Evolutionary conservation across 1,284 basidiomycete genomes (phyloP).

Genomic region (Pisolithus thermaeus): DNA sequence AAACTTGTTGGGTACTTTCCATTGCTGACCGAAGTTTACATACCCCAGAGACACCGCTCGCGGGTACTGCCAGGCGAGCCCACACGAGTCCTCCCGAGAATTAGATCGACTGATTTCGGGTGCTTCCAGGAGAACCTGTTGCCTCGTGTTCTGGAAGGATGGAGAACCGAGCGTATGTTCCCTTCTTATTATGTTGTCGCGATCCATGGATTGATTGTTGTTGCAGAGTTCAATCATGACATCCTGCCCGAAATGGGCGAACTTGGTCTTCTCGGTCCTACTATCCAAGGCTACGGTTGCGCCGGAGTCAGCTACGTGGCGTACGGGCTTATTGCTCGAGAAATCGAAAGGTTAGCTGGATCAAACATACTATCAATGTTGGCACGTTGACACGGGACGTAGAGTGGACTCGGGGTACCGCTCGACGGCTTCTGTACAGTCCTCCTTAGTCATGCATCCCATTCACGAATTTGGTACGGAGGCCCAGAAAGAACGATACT

Average conservation of each 20-base stretch:
- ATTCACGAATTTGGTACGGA: slow-evolving; percentile 91
- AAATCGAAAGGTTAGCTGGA: slow-evolving; percentile 76
- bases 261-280: slow-evolving; percentile 86
- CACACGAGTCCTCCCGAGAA: not conserved
- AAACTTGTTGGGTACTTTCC: not conserved
- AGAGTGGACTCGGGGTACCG: slow-evolving; percentile 96
- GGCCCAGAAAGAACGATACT: slow-evolving; percentile 87
- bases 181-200: not conserved
- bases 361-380: not conserved
- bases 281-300: slow-evolving; percentile 91
- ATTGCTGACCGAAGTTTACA: slow-evolving; percentile 1
- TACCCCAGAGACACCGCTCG: slow-evolving; percentile 70
- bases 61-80: slow-evolving; percentile 73
- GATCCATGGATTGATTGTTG: slow-evolving; percentile 1
- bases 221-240: slow-evolving; percentile 68
- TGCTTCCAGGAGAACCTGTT: slow-evolving; percentile 58
- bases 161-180: slow-evolving; percentile 75
- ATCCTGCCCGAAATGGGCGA: slow-evolving; percentile 91
- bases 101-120: not conserved
- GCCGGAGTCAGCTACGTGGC: slow-evolving; percentile 90
- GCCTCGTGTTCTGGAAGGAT: slow-evolving; percentile 82
- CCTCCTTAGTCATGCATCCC: slow-evolving; percentile 97
- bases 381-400: not conserved
- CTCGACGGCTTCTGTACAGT: slow-evolving; percentile 94
- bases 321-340: slow-evolving; percentile 90